Conservation (phyloP, 129 eudicot genomes). For the Lactuca sativa region DNA sequence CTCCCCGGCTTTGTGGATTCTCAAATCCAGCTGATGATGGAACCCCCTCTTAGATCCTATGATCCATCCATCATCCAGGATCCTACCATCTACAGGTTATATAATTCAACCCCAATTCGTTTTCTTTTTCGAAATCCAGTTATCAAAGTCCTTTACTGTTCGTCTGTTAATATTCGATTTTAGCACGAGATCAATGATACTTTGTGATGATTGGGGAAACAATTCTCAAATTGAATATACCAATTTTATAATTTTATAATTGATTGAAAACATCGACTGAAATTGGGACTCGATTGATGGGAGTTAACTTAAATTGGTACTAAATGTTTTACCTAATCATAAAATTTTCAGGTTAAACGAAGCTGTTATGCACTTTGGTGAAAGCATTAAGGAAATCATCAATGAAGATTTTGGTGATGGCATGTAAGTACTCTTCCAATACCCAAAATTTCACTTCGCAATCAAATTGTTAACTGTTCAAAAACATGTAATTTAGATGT, state of each 20-base stretch:
- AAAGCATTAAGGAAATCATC: constrained; percentile 90
- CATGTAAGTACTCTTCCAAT: constrained; percentile 58
- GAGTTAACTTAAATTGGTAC: neutral
- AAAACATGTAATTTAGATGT: constrained; percentile 1
- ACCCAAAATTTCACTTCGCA: neutral
- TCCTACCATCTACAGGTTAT: constrained; percentile 81
- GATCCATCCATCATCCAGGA: constrained; percentile 78
- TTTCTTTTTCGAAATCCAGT: neutral
- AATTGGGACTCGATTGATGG: constrained; percentile 2
- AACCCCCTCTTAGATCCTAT: constrained; percentile 66
- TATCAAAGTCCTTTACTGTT: neutral
- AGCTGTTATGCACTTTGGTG: constrained; percentile 96
- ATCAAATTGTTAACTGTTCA: neutral
- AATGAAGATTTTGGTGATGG: constrained; percentile 99
- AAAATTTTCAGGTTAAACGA: constrained; percentile 64
- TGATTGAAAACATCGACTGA: neutral
- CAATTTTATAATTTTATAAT: neutral
- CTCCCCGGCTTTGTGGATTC: constrained; percentile 58
- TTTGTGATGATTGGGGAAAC: constrained; percentile 13
- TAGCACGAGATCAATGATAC: neutral
- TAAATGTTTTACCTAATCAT: neutral
- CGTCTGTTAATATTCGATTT: neutral
- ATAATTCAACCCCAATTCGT: neutral
- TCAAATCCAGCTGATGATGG: constrained; percentile 59
- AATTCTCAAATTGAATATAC: neutral